Conservation (phyloP, 2,329 filamentous ascomycete species). For the Emericellopsis cladophorae region DNA sequence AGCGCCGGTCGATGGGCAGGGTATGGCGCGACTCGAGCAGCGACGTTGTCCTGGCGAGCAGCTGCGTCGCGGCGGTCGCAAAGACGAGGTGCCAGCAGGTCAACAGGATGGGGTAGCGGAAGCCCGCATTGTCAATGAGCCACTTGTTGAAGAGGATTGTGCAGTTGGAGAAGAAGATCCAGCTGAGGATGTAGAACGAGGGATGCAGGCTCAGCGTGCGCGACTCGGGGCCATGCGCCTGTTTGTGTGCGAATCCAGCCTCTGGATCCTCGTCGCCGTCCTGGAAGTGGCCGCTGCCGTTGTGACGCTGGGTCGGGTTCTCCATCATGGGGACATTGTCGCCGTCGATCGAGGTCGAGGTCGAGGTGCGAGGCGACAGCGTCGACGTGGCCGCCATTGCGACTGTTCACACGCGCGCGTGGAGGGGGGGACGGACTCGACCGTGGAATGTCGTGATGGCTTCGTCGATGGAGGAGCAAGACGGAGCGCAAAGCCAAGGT, state of each 20-base stretch:
- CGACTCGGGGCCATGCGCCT: not conserved
- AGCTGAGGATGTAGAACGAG: conserved; percentile 27
- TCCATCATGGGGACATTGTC: conserved; percentile 1
- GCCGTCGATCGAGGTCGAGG: not conserved
- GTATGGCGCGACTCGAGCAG: conserved; percentile 51
- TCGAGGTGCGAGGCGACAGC: not conserved
- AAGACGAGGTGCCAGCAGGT: conserved; percentile 59
- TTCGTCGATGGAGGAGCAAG: too few relatives aligned
- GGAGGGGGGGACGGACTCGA: not conserved
- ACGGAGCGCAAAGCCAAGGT: too few relatives aligned
- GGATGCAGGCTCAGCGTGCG: conserved; percentile 1
- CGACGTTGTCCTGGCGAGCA: conserved; percentile 49
- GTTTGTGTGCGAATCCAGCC: not conserved
- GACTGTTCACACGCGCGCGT: not conserved
- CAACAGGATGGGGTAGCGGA: conserved; percentile 47
- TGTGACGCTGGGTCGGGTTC: not conserved
- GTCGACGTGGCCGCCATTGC: not conserved
- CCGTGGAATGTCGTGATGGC: too few relatives aligned
- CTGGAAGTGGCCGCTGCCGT: not conserved
- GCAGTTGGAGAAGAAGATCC: conserved; percentile 75
- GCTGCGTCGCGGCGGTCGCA: conserved; percentile 51
- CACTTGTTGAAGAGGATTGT: conserved; percentile 93
- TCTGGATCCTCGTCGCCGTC: not conserved
- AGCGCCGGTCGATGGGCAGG: conserved; percentile 44
- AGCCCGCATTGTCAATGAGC: conserved; percentile 63